Evolutionary conservation across 1,139 yeast species (phyloP), one percentile per base, ranked within the genome.

Genomic region (Pichia sp.): DNA sequence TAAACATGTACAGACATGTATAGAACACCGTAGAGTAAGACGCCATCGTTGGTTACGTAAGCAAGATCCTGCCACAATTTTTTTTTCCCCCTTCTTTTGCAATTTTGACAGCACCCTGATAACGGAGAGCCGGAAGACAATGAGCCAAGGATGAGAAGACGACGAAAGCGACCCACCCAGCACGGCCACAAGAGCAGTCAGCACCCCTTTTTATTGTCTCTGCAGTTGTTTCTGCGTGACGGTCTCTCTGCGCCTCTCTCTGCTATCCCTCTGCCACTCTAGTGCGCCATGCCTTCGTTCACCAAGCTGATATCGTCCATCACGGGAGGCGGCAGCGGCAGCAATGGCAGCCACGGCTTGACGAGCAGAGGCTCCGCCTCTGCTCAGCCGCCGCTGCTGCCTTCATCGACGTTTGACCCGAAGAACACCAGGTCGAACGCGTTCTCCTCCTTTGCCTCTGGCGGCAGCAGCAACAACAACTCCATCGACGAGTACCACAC

Each of bases 401-500:
- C 52, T 8, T 11, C 49, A 2, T 15, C 47, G n/a, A n/a, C 49
- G 5, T 40, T n/a, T 11, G 32, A 38, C 36, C n/a, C 42, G 23
- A 47, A 15, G 30, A 47, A 32, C 11, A 16, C 38, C 8, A 30
- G 23, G 11, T 40, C 54, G 2, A 23, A 19, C n/a, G 19, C 36
- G 15, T 26, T 30, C 15, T 29, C 36, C 13, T 13, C 32, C 13
- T 29, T 16, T 8, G n/a, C 19, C 13, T 44, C 47, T n/a, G 40
- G 40, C 40, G n/a, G n/a, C 40, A 44, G 26, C 32, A 44, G 40
- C 40, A 36, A 36, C 40, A 44, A 44, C 32, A 44, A 44, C 16
- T 11, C 45, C 26, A 42, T 7, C 5, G 70, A 67, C 40, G 49
- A 58, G 26, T 67, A 66, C 43, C 70, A 67, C 45, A 57, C 65